These are phyloP conservation scores for Venturia effusa DNA, from an alignment of 2,329 filamentous ascomycete genomes.

Conservation along the genomic window DNA sequence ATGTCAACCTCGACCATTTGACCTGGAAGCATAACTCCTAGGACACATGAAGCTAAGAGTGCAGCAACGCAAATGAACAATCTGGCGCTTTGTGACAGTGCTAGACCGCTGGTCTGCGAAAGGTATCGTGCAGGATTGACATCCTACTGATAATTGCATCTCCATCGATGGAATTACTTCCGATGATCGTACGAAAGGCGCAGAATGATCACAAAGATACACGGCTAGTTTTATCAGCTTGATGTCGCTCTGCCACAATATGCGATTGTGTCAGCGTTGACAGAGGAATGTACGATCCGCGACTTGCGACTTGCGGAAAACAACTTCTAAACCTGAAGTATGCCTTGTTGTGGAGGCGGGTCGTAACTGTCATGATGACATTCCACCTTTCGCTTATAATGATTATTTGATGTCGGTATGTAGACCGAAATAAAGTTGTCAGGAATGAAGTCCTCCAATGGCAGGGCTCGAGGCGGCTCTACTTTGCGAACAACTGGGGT, in stretches of 20 bases:
- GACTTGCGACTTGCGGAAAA: background rate
- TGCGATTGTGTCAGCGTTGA: too few relatives aligned
- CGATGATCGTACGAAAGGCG: background rate
- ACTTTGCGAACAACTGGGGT: background rate
- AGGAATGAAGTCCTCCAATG: constrained; percentile 2
- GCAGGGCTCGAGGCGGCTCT: background rate
- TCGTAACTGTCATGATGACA: background rate
- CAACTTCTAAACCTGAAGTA: background rate
- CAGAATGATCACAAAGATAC: background rate
- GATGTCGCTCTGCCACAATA: too few relatives aligned
- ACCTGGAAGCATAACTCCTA: background rate
- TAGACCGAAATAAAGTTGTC: background rate
- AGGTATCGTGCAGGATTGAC: background rate
- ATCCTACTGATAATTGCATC: background rate
- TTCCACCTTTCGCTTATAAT: background rate
- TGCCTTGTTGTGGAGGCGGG: background rate
- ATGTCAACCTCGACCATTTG: background rate
- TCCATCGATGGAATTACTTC: background rate
- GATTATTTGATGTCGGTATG: background rate
- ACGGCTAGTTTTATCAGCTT: too few relatives aligned
- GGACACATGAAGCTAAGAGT: background rate
- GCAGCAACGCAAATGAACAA: background rate
- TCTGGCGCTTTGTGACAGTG: background rate
- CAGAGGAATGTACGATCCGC: too few relatives aligned
- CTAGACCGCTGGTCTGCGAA: background rate